Base-by-base conservation (phyloP, 2,329 filamentous ascomycete species). In the Ceratocystis harringtonii region DNA sequence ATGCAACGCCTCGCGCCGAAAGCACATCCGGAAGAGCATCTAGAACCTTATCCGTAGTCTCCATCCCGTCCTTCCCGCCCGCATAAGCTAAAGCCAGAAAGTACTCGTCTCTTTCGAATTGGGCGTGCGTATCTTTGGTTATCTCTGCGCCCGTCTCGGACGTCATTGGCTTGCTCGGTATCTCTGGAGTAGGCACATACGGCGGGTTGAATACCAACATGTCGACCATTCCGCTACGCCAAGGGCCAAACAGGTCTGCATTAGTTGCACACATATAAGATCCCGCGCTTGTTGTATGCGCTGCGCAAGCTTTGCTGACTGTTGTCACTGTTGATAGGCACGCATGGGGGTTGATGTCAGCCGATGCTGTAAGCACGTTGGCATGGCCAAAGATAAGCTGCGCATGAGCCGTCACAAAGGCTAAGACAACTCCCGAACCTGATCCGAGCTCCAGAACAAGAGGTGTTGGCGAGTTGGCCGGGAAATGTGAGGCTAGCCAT, bases 121-220 rank as follows among this genome's bases (percentile, higher is more conserved):
- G 75, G 50, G 73, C 77, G 70, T 71, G 69, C 44, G 75, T 69
- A 32, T 66, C 73, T 65, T 74, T 70, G 72, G 28, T 4, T 28
- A 12, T 52, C 52, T 6, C 44, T 28, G 68, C 10, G 70, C 72
- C 64, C 69, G 67, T 10, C 71, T 67, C 70, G 65, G 68, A 71
- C 22, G 72, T 80, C 36, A 22, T 43, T 5, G 50, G 66, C 44
- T 81, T 75, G 28, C 75, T 73, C 1, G 92, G 92, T 67, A 95
- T 76, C 50, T 85, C 82, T 30, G 86, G 81, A 1, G 92, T 95
- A 1, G 94, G 94, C 15, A 99, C 94, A 73, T 99, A 99, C 0
- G 94, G 94, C 64, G 94, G 94, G 73, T 99, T 99, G 80, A 97
- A 99, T 32, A 99, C 81, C 68, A 99, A 80, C 10, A 99, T 81